Evolutionary conservation across 169 alveolate genomes (phyloP).

Genomic region (Amoebophrya sp.): DNA sequence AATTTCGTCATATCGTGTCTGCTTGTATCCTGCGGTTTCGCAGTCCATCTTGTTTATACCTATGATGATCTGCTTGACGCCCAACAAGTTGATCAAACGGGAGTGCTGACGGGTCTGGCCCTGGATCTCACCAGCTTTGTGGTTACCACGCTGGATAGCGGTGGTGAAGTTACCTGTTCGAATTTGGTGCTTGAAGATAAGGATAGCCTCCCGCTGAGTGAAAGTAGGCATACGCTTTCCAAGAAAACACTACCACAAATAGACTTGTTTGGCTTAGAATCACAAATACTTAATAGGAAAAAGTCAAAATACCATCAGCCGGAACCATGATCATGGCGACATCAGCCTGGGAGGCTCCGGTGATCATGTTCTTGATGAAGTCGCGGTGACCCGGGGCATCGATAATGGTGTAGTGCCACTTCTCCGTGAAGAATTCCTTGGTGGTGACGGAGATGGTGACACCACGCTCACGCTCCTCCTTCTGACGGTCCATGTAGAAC

Average conservation of each 20-base stretch:
- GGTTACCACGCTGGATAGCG: conserved; percentile 61
- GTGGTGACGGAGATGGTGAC: conserved; percentile 94
- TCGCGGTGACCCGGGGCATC: conserved; percentile 99
- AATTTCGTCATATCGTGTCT: conserved; percentile 93
- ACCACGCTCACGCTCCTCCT: conserved; percentile 98
- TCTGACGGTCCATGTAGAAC: conserved; percentile 95
- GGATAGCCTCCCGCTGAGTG: too few relatives aligned
- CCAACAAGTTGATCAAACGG: conserved; percentile 93
- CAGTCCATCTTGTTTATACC: conserved; percentile 98
- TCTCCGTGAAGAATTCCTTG: conserved; percentile 94
- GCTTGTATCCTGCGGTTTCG: conserved; percentile 73
- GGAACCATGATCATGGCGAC: conserved; percentile 96
- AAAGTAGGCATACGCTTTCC: too few relatives aligned
- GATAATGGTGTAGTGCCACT: conserved; percentile 93
- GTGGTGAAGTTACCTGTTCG: conserved; percentile 87
- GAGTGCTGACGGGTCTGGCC: conserved; percentile 98
- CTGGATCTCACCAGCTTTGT: conserved; percentile 63
- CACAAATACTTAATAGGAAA: too few relatives aligned
- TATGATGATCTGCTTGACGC: conserved; percentile 84
- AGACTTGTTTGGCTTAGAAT: too few relatives aligned
- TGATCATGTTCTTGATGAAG: conserved; percentile 97
- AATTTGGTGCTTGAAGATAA: too few relatives aligned
- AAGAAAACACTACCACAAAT: too few relatives aligned
- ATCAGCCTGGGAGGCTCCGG: conserved; percentile 99
- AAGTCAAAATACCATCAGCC: conserved; percentile 58